Base-by-base conservation (phyloP, 2,329 filamentous ascomycete genomes). In the Fusarium lateritium region DNA sequence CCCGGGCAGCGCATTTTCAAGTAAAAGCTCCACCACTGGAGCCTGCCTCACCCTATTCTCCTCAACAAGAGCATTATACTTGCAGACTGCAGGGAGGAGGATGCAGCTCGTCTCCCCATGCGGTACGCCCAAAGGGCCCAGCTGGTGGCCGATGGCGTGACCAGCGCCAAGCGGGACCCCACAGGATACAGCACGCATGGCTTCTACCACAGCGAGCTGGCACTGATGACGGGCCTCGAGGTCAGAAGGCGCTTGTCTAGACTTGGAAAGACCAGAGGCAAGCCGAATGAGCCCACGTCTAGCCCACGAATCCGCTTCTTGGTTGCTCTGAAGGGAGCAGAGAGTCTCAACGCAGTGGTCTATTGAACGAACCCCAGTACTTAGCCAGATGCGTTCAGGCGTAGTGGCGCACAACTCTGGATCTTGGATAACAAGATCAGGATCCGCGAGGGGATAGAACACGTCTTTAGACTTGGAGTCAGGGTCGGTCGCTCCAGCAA, bases 271-370 rank as follows among this genome's bases (percentile, higher is more conserved):
- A 4, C 65, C 67, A 7, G 11, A 17, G 2, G 65, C 46, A 8
- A 69, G 34, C 19, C 59, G 58, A 0, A 5, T 15, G 1, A 71
- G 55, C 1, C 19, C 67, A 45, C 2, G 63, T 17, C 22, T 40
- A 1, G 69, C 56, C 53, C 56, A 67, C 0, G 39, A 42, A 21
- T 72, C 67, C 2, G 80, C 81, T 22, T 77, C 73, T 2, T 76
- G 74, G 9, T 75, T 71, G 11, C 84, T 82, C 3, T 71, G 62
- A 2, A 82, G 71, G 2, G 83, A 83, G 64, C 84, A 87, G 6
- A 86, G 73, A 2, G 83, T 84, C 75, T 89, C 87, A 6, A 89
- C 82, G 57, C 86, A 88, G 70, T 89, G 86, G 67, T 89, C 87
- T 0, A 89, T 81, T 0, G 84, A 82, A 10, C 87, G 79, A 9